These are phyloP conservation scores for Guyanaporus albipodus DNA, from an alignment of 768 basidiomycete species.

Conservation along the genomic window DNA sequence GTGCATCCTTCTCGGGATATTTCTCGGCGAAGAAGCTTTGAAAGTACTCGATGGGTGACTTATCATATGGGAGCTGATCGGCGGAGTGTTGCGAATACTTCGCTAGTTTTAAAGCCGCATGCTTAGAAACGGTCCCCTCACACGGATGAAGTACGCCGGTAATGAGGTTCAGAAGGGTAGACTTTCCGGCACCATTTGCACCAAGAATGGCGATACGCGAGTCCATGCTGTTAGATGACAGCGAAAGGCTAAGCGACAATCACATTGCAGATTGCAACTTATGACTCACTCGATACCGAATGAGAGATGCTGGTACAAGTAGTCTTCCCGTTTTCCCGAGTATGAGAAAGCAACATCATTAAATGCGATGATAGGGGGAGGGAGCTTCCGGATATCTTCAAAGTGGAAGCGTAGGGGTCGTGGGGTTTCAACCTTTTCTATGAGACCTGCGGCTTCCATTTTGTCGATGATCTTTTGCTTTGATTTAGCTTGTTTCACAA, in stretches of 20 bases:
- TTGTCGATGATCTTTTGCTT: slow-evolving; percentile 99
- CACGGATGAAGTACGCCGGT: slow-evolving; percentile 74
- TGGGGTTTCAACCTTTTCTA: slow-evolving; percentile 82
- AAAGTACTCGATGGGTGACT: slow-evolving; percentile 91
- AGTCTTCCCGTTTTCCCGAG: slow-evolving; percentile 84
- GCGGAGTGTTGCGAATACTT: slow-evolving; percentile 99
- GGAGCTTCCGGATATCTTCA: slow-evolving; percentile 89
- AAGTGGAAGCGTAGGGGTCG: slow-evolving; percentile 89
- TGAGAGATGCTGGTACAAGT: slow-evolving; percentile 82
- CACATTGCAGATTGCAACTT: slow-evolving; percentile 1
- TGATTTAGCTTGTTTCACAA: slow-evolving; percentile 98
- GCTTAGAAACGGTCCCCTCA: slow-evolving; percentile 86
- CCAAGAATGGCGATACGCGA: slow-evolving; percentile 94
- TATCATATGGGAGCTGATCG: slow-evolving; percentile 95
- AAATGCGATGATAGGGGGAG: slow-evolving; percentile 97
- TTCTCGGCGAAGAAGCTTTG: slow-evolving; percentile 72
- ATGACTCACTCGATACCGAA: slow-evolving; percentile 93
- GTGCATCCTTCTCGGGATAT: slow-evolving; percentile 90
- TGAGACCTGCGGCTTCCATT: slow-evolving; percentile 98
- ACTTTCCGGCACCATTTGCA: slow-evolving; percentile 94
- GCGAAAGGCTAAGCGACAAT: slow-evolving; percentile 2
- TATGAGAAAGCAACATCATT: slow-evolving; percentile 94
- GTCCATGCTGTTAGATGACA: slow-evolving; percentile 65
- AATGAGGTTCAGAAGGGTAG: slow-evolving; percentile 87
- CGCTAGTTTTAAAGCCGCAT: slow-evolving; percentile 86